phyloP scores from a whole-genome alignment of 176 grass and related monocot genomes.

The Alopecurus myosuroides region DNA sequence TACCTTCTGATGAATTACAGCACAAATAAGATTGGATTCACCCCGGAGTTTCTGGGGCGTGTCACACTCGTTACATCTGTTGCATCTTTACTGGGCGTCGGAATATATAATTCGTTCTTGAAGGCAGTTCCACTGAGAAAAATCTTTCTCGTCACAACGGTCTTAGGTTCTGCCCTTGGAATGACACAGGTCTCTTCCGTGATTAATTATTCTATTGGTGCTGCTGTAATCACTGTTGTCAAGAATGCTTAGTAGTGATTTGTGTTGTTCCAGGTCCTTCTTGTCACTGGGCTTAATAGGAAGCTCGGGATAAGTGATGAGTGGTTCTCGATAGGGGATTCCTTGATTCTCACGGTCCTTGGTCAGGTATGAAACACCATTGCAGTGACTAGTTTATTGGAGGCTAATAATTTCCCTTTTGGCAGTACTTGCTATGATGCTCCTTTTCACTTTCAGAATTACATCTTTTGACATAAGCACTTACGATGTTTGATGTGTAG shows the following conservation, averaged over 20 bases:
- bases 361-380: conserved; percentile 49
- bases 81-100: conserved; percentile 90
- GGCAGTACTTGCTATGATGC: not conserved
- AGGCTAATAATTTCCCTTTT: not conserved
- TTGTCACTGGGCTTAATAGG: conserved; percentile 77
- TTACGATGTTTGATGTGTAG: conserved; percentile 21
- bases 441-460: too few species aligned
- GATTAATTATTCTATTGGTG: conserved; percentile 5
- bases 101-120: conserved; percentile 73
- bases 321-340: conserved; percentile 96
- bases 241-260: not conserved
- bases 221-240: conserved; percentile 9
- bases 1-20: conserved; percentile 53
- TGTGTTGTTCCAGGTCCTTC: conserved; percentile 58
- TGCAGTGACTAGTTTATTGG: not conserved
- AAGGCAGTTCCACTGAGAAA: conserved; percentile 89
- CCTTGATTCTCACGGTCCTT: conserved; percentile 93
- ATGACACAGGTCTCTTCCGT: conserved; percentile 79
- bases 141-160: conserved; percentile 74
- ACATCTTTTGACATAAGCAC: too few species aligned
- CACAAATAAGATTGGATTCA: conserved; percentile 91
- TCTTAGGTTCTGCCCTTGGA: conserved; percentile 75
- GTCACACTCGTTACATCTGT: conserved; percentile 84
- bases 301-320: conserved; percentile 80
- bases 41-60: conserved; percentile 93